A percentile compares a stretch with the other conserved stretches of the same genome.
Evolutionary conservation across 2,329 filamentous ascomycete genomes (phyloP).

Genomic region (Ophiocordyceps camponoti-saundersi): DNA sequence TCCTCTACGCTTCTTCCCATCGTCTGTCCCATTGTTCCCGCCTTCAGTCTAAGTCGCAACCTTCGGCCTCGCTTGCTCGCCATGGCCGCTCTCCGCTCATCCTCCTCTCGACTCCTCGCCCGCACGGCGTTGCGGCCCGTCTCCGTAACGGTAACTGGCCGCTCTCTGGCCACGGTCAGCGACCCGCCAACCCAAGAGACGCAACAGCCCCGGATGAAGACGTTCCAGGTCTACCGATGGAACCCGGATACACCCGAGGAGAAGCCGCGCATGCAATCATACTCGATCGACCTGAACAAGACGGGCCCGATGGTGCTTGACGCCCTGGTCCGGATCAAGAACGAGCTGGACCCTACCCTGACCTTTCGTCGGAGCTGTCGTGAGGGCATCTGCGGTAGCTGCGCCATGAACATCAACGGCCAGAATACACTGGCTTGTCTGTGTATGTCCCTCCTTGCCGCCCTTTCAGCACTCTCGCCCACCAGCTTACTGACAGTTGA

Average conservation of each 20-base stretch:
- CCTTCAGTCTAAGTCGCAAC: neutral
- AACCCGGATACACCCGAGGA: slow-evolving; percentile 81
- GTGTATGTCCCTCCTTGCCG: slow-evolving; percentile 44
- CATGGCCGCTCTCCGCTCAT: slow-evolving; percentile 46
- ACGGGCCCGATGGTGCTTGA: slow-evolving; percentile 98
- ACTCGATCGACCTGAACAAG: slow-evolving; percentile 94
- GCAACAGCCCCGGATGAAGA: slow-evolving; percentile 61
- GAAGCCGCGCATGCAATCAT: slow-evolving; percentile 92
- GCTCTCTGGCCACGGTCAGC: slow-evolving; percentile 38
- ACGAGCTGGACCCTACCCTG: slow-evolving; percentile 90
- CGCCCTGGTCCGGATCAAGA: slow-evolving; percentile 95
- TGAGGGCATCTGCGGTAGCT: slow-evolving; percentile 97
- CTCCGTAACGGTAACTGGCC: slow-evolving; percentile 20
- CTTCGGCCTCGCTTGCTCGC: neutral
- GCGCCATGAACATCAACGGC: slow-evolving; percentile 99
- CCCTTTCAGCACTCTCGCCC: neutral
- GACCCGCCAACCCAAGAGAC: slow-evolving; percentile 37
- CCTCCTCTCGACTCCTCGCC: slow-evolving; percentile 33
- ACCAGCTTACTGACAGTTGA: slow-evolving; percentile 10
- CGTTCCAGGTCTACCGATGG: slow-evolving; percentile 98
- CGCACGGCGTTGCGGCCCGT: slow-evolving; percentile 20
- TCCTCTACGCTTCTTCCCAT: neutral
- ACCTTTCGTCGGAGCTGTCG: slow-evolving; percentile 93
- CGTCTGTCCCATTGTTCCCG: neutral
- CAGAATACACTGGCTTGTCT: slow-evolving; percentile 95